Conservation (phyloP, 352 stramenopile species). For the Globisporangium lucens region DNA sequence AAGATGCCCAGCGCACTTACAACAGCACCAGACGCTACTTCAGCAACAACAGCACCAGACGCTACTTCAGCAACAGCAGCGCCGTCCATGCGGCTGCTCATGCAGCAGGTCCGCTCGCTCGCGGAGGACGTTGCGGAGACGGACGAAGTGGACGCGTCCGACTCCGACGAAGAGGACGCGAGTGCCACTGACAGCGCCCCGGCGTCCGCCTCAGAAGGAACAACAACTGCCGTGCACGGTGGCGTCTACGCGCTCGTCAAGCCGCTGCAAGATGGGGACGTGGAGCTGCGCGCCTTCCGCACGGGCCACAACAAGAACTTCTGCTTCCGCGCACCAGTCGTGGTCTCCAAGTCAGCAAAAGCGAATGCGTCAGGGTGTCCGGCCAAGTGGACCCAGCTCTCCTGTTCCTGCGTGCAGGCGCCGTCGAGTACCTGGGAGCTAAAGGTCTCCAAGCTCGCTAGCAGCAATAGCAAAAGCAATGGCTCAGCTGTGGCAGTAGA, state of each 20-base stretch:
- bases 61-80: no score
- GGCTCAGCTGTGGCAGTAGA: not conserved
- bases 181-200: not conserved
- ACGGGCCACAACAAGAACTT: conserved; percentile 3
- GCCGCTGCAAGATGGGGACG: not conserved
- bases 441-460: not conserved
- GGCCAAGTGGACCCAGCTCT: conserved; percentile 7
- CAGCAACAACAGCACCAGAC: no score
- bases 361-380: conserved; percentile 1
- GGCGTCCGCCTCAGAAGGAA: not conserved
- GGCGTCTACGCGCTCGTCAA: conserved; percentile 9
- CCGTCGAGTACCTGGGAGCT: not conserved
- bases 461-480: not conserved
- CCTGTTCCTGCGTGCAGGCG: not conserved
- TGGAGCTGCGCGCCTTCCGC: conserved; percentile 9
- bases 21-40: no score
- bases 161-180: not conserved
- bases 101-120: no score
- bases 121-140: no score
- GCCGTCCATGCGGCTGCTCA: no score
- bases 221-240: not conserved
- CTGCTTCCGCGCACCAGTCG: conserved; percentile 6
- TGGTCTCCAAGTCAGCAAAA: conserved; percentile 4
- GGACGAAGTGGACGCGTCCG: not conserved
- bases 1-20: no score